Evolutionary conservation across 192 early-diverging fungal species (phyloP), one percentile per base, ranked within the genome.

Genomic region (Coemansia sp.): DNA sequence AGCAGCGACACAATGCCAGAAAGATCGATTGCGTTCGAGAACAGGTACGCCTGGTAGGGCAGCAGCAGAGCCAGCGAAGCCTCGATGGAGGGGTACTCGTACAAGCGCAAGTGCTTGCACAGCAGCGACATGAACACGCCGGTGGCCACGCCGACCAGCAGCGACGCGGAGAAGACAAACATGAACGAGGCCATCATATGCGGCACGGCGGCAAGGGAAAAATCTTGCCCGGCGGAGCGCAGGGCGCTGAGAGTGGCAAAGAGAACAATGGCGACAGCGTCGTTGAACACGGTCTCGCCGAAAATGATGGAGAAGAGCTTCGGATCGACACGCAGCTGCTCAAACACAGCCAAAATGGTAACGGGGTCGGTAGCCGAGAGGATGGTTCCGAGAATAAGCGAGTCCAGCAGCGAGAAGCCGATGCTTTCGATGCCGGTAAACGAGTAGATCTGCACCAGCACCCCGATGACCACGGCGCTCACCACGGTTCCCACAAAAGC

Each of bases 201-300:
- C 14, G 86, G 68, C 8, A 93, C 75, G 32, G 89, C 90, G 0
- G 75, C 70, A 1, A 89, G 39, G 61, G 88, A 85, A 64, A 96
- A 75, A 6, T 88, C 88, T 55, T 88, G 83, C 20, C 89, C 92
- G 1, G 64, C 58, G 6, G 74, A 39, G 1, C 89, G 84, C 69
- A 94, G 91, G 64, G 87, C 80, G 51, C 90, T 89, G 46, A 95
- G 72, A 0, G 91, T 92, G 85, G 88, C 88, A 75, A 93, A 95
- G 59, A 98, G 82, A n/a, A 97, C 96, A 74, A 97, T 98, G 2
- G 95, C 92, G 2, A 96, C 95, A n/a, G 94, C 93, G 67, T 98
- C 97, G 67, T 98, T 98, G 32, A 98, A 84, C 33, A 97, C 85
- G 25, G 88, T 91, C 72, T 98, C 97, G 32, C 97, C 97, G 78